Evolutionary conservation across 345 rosid genomes (phyloP).

Genomic region (Capsella bursapastoris): DNA sequence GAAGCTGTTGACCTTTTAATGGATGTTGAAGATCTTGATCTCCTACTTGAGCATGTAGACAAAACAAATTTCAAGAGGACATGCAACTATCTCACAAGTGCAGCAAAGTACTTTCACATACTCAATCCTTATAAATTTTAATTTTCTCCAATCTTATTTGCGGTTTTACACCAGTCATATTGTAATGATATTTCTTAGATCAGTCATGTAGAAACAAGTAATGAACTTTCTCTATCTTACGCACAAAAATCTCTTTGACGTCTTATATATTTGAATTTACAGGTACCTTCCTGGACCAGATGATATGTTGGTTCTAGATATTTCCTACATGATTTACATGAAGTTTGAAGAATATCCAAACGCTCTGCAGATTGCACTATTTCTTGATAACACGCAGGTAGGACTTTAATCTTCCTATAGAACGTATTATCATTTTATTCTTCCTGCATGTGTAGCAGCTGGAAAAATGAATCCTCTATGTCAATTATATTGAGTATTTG

Average conservation of each 20-base stretch:
- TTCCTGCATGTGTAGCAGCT: slow-evolving; percentile 15
- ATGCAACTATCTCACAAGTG: slow-evolving; percentile 86
- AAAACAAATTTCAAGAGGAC: slow-evolving; percentile 88
- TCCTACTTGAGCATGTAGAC: slow-evolving; percentile 81
- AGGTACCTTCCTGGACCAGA: slow-evolving; percentile 98
- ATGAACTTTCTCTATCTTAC: slow-evolving; percentile 20
- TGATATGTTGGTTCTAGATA: slow-evolving; percentile 76
- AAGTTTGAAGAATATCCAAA: slow-evolving; percentile 77
- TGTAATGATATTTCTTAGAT: slow-evolving; percentile 5
- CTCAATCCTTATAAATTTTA: background rate
- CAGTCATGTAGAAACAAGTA: slow-evolving; percentile 26
- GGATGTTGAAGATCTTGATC: slow-evolving; percentile 99
- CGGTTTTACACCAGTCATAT: background rate
- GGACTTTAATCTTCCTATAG: slow-evolving; percentile 10
- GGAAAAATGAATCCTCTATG: slow-evolving; percentile 2
- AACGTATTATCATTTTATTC: background rate
- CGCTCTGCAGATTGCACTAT: slow-evolving; percentile 91
- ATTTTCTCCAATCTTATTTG: slow-evolving; percentile 16
- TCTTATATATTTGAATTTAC: slow-evolving; percentile 23
- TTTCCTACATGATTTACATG: slow-evolving; percentile 75
- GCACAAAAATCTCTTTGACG: slow-evolving; percentile 3
- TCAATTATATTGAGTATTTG: background rate
- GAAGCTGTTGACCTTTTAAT: slow-evolving; percentile 97
- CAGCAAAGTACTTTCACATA: slow-evolving; percentile 61
- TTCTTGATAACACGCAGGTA: slow-evolving; percentile 86